Percentiles rank a stretch among this genome's conserved stretches.
Conservation (phyloP, 23 red algal genomes). For the Gracilaria caudata region DNA sequence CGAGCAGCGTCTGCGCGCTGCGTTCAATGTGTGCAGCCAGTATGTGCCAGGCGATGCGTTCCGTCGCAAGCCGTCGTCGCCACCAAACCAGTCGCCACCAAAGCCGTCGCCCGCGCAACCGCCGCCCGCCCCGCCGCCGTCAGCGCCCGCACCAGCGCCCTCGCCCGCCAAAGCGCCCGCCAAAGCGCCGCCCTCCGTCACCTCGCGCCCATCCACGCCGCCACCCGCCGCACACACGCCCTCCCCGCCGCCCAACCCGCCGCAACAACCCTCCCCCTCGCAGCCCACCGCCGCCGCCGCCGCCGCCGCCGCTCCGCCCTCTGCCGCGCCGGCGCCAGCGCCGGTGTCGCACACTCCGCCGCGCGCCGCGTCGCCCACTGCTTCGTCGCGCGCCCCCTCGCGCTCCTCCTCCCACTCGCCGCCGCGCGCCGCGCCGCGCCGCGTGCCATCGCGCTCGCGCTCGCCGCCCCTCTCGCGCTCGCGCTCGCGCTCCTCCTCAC, state of each 20-base stretch:
- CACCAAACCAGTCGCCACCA: not conserved
- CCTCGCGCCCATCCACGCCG: not conserved
- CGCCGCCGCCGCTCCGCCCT: not conserved
- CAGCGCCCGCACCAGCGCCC: not conserved
- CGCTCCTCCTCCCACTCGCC: not conserved
- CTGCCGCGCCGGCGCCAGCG: not conserved
- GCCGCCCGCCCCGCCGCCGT: not conserved
- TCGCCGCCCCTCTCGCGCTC: not conserved
- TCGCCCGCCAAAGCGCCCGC: not conserved
- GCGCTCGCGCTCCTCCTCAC: not conserved
- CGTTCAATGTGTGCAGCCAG: not conserved
- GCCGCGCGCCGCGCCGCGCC: not conserved
- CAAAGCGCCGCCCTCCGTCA: not conserved
- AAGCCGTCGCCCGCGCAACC: not conserved
- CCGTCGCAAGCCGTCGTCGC: not conserved
- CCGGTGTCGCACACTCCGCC: not conserved
- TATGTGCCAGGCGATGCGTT: slow-evolving; percentile 20
- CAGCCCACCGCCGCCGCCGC: not conserved
- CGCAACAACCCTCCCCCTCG: not conserved
- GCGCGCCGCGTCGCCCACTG: not conserved
- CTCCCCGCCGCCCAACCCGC: not conserved
- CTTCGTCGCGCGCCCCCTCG: not conserved
- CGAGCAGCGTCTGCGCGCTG: not conserved
- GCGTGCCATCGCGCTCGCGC: not conserved
- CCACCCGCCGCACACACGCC: not conserved